phyloP scores from a whole-genome alignment of 495 filamentous ascomycete genomes.

The Hypoxylon rickii region DNA sequence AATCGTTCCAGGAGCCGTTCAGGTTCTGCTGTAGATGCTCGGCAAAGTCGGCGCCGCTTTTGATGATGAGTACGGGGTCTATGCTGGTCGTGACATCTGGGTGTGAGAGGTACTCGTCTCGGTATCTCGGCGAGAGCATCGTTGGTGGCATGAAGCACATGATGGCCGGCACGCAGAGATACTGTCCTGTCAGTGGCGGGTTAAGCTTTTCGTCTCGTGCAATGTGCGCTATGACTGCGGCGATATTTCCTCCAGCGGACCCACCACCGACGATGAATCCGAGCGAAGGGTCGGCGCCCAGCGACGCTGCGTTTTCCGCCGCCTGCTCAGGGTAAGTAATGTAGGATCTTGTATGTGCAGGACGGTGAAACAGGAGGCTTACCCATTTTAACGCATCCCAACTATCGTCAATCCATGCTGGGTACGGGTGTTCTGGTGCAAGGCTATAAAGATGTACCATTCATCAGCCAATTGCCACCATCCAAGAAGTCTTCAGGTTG shows the following conservation, averaged over 20 bases:
- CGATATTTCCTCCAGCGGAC: conserved; percentile 54
- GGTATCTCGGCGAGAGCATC: conserved; percentile 21
- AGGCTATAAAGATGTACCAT: conserved; percentile 33
- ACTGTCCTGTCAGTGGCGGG: conserved; percentile 50
- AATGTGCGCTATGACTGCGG: conserved; percentile 46
- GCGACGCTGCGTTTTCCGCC: conserved; percentile 42
- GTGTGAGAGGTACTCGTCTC: conserved; percentile 30
- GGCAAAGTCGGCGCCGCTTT: neutral
- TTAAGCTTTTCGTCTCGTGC: conserved; percentile 48
- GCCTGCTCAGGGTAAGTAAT: conserved; percentile 27
- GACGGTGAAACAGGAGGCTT: conserved; percentile 8
- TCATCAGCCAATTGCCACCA: neutral
- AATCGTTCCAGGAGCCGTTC: conserved; percentile 17
- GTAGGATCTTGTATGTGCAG: no score
- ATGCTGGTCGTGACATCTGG: conserved; percentile 20
- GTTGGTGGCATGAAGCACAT: conserved; percentile 18
- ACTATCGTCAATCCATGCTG: conserved; percentile 50
- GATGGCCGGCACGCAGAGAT: conserved; percentile 48
- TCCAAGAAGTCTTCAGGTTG: neutral
- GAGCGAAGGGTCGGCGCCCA: conserved; percentile 43
- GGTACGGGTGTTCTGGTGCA: conserved; percentile 55
- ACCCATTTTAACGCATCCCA: conserved; percentile 58
- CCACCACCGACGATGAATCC: conserved; percentile 58
- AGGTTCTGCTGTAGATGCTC: neutral
- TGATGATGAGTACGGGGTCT: conserved; percentile 26